A percentile compares a stretch with the other conserved stretches of the same genome.
These are phyloP conservation scores for Verticillium nonalfalfae DNA, from an alignment of 2,329 filamentous ascomycete species.

Conservation along the genomic window DNA sequence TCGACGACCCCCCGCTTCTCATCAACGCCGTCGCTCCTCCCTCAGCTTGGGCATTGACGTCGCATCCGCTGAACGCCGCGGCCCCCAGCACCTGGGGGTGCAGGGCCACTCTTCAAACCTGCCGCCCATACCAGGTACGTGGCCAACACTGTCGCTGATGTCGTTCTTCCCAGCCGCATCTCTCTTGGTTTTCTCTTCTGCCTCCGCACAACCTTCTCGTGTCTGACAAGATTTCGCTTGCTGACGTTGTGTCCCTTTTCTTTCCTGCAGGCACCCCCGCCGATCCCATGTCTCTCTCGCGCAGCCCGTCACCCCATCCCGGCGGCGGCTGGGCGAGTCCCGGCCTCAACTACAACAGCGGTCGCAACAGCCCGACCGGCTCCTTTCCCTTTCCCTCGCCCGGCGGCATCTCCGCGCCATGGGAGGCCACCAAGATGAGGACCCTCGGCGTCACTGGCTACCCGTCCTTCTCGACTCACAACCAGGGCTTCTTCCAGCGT, in stretches of 20 bases:
- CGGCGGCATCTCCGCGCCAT: slow-evolving; percentile 59
- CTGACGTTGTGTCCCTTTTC: slow-evolving; percentile 11
- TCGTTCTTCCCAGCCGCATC: too few relatives aligned
- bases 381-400: slow-evolving; percentile 29
- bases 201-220: neutral
- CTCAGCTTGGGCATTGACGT: slow-evolving; percentile 23
- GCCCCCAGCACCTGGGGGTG: slow-evolving; percentile 29
- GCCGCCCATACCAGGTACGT: slow-evolving; percentile 51
- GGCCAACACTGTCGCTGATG: slow-evolving; percentile 9
- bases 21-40: slow-evolving; percentile 24
- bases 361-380: slow-evolving; percentile 56
- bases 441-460: slow-evolving; percentile 69
- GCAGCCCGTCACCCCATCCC: slow-evolving; percentile 78
- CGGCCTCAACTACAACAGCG: slow-evolving; percentile 63
- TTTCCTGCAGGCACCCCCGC: slow-evolving; percentile 44
- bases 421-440: slow-evolving; percentile 76
- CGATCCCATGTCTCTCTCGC: slow-evolving; percentile 71
- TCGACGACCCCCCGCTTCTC: slow-evolving; percentile 16
- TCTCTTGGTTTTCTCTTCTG: neutral
- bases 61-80: slow-evolving; percentile 21
- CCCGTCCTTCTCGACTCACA: slow-evolving; percentile 72
- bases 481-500: slow-evolving; percentile 80
- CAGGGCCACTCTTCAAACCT: slow-evolving; percentile 31
- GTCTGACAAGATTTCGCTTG: slow-evolving; percentile 8
- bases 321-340: slow-evolving; percentile 87